Percentiles rank a stretch among this genome's conserved stretches.
phyloP scores from a whole-genome alignment of 345 rosid genomes.

The Eucalyptus microcorys region DNA sequence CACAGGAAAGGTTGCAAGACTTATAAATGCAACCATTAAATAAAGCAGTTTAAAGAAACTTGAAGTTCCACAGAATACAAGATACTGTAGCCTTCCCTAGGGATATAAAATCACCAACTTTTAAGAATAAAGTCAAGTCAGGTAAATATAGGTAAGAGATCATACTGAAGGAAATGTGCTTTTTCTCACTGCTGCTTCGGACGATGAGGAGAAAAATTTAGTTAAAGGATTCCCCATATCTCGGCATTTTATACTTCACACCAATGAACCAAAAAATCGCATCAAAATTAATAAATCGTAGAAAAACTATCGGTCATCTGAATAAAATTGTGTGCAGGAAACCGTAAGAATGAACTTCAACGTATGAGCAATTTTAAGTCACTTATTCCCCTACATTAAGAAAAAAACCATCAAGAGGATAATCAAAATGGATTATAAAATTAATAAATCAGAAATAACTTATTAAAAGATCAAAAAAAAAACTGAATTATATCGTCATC shows the following conservation, averaged over 20 bases:
- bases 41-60: not conserved
- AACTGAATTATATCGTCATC: too few relatives aligned
- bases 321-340: not conserved
- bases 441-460: not conserved
- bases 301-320: not conserved
- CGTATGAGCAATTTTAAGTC: not conserved
- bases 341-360: not conserved
- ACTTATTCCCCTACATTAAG: not conserved
- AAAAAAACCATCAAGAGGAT: not conserved
- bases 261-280: not conserved
- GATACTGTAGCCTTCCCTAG: not conserved
- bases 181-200: not conserved
- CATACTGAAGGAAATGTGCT: not conserved
- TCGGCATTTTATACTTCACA: not conserved
- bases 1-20: not conserved
- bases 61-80: not conserved
- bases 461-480: not conserved
- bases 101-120: not conserved
- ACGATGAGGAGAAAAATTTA: not conserved
- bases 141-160: not conserved
- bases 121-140: not conserved
- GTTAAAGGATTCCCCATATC: not conserved
- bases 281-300: not conserved
- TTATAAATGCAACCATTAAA: not conserved
- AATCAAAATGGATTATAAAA: not conserved